phyloP scores from a whole-genome alignment of 2,329 filamentous ascomycete genomes.

The Dendryphion nanum region DNA sequence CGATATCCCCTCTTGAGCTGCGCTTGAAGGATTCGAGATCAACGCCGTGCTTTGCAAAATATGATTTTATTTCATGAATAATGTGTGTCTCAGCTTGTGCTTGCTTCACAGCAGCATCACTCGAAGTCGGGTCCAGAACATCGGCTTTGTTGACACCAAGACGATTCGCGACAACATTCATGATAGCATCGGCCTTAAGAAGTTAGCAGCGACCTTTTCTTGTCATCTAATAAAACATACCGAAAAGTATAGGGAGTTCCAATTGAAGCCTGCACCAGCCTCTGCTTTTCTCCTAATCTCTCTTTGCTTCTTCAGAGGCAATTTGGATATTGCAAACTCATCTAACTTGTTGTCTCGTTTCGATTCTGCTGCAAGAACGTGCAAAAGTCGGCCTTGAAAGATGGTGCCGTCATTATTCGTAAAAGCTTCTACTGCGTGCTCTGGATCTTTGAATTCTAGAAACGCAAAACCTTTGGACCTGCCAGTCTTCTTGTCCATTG shows the following conservation, averaged over 20 bases:
- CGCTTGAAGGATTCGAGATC: constrained; percentile 90
- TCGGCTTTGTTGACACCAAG: constrained; percentile 89
- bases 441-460: constrained; percentile 71
- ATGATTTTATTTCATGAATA: constrained; percentile 93
- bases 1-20: constrained; percentile 77
- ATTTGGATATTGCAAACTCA: constrained; percentile 83
- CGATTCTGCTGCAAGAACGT: constrained; percentile 79
- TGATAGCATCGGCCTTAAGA: constrained; percentile 73
- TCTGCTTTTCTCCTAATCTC: constrained; percentile 82
- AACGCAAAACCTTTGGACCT: constrained; percentile 88
- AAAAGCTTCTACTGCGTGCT: constrained; percentile 76
- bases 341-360: constrained; percentile 82
- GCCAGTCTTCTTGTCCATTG: constrained; percentile 67
- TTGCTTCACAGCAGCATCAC: constrained; percentile 93
- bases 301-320: constrained; percentile 93
- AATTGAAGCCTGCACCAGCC: constrained; percentile 79
- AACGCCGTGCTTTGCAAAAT: constrained; percentile 83
- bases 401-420: constrained; percentile 76
- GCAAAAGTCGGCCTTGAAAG: constrained; percentile 89
- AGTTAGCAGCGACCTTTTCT: constrained; percentile 6
- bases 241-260: constrained; percentile 99
- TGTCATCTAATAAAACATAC: constrained; percentile 46
- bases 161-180: constrained; percentile 81
- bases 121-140: constrained; percentile 89
- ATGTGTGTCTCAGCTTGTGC: constrained; percentile 94